Evolutionary conservation across 2,329 filamentous ascomycete species (phyloP).

Genomic region (Fusarium compactum): DNA sequence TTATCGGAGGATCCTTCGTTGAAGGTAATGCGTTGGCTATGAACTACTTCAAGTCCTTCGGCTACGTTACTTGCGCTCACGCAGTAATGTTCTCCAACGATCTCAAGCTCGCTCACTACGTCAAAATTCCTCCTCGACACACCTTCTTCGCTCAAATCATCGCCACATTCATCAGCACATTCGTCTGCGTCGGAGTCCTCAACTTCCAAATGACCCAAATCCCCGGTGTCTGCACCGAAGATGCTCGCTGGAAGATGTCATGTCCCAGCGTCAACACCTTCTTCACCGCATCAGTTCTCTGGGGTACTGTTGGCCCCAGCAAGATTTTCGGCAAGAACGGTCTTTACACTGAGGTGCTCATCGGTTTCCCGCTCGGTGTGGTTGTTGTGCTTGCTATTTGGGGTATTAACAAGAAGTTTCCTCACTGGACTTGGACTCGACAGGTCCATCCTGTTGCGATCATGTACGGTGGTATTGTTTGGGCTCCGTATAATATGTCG

Average conservation of each 20-base stretch:
- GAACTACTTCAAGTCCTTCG: constrained; percentile 68
- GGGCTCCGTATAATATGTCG: constrained; percentile 64
- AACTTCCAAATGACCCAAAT: constrained; percentile 65
- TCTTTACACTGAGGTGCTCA: constrained; percentile 61
- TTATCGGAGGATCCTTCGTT: constrained; percentile 64
- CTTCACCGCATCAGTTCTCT: constrained; percentile 67
- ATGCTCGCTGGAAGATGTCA: constrained; percentile 62
- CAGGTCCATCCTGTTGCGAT: constrained; percentile 63
- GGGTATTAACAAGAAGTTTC: constrained; percentile 55
- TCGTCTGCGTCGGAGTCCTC: constrained; percentile 63
- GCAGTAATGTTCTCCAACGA: constrained; percentile 64
- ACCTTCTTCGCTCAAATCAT: constrained; percentile 70
- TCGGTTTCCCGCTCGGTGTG: constrained; percentile 64
- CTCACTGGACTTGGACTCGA: constrained; percentile 55
- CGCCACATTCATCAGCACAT: constrained; percentile 66
- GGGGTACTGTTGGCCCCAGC: constrained; percentile 65
- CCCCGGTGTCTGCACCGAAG: constrained; percentile 60
- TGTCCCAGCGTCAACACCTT: constrained; percentile 67
- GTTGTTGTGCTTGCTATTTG: constrained; percentile 59
- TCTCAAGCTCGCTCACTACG: constrained; percentile 65
- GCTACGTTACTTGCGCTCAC: constrained; percentile 63
- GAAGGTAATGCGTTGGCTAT: constrained; percentile 64
- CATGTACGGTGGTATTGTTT: constrained; percentile 60
- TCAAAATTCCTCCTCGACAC: constrained; percentile 71
- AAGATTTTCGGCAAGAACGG: constrained; percentile 63